Evolutionary conservation across 176 grass and related monocot genomes (phyloP), one percentile per base, ranked within the genome.

Genomic region (Stipa capillata): DNA sequence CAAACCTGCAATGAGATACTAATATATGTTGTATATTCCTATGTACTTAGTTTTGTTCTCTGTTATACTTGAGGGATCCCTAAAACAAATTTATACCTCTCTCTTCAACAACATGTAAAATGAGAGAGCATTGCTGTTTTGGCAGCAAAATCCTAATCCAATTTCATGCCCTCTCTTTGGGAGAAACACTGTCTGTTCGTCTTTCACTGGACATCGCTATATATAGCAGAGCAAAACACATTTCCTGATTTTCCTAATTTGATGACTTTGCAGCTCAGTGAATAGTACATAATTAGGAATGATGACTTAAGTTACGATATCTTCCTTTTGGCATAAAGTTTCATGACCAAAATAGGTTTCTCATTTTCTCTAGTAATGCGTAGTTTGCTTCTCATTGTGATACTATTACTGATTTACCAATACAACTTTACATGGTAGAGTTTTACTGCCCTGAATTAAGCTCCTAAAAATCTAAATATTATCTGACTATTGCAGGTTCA

Each of bases 401-500:
- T 78, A 52, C 7, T 52, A 28, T 58, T 36, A 47, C n/a, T 47
- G 74, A 54, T 39, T 33, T 63, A 12, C 3, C 56, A 59, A 31
- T 1, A 33, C 15, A 12, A 54, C 17, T 34, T 42, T 43, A 65
- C 17, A 44, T 14, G 20, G 13, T 41, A 62, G 25, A 57, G 41
- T 52, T 76, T 48, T 49, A 33, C 12, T 76, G 16, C 61, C 17
- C 17, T 18, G 11, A 58, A 21, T 31, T 74, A 50, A 81, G 4
- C 16, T 7, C 42, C 32, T 74, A 41, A 43, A 50, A 37, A 36
- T 78, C 21, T 65, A 48, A 33, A 73, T 73, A 2, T 20, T 35
- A 15, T 49, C 18, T 36, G 34, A 53, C 17, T 65, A 56, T 69
- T 83, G 35, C 77, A 97, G 88, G 85, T 97, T 93, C 88, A 93